phyloP scores from a whole-genome alignment of 371 early-diverging fungal species.

The Choanephora cucurbitarum region DNA sequence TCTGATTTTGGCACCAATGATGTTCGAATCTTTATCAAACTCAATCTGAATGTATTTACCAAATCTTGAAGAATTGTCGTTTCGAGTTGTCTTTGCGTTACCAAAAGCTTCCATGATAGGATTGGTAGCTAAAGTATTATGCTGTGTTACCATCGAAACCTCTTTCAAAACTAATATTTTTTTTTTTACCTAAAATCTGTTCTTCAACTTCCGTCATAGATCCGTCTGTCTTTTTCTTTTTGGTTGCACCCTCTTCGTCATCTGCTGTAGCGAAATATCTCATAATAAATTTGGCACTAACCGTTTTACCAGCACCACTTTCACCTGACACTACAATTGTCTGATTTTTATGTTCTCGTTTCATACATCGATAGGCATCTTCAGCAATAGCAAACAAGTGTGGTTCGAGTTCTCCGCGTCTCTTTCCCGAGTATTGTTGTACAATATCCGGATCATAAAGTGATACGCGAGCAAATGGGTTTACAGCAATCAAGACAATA shows the following conservation, averaged over 20 bases:
- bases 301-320: conserved; percentile 96
- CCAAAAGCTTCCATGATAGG: conserved; percentile 99
- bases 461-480: conserved; percentile 92
- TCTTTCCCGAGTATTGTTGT: conserved; percentile 91
- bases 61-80: conserved; percentile 98
- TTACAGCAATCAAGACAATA: conserved; percentile 97
- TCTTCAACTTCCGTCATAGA: conserved; percentile 81
- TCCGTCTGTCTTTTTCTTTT: conserved; percentile 35
- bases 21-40: conserved; percentile 79
- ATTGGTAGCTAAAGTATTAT: conserved; percentile 76
- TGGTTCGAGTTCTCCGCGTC: conserved; percentile 94
- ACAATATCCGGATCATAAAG: conserved; percentile 84
- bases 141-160: conserved; percentile 7
- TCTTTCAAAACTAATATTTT: background rate
- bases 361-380: conserved; percentile 96
- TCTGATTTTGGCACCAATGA: conserved; percentile 93
- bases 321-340: conserved; percentile 99
- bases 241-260: conserved; percentile 54
- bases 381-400: conserved; percentile 99
- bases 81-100: conserved; percentile 99
- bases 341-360: conserved; percentile 89
- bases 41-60: conserved; percentile 98
- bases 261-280: conserved; percentile 96
- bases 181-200: conserved; percentile 66
- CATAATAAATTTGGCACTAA: conserved; percentile 96